Base-by-base conservation (phyloP, 2,329 filamentous ascomycete genomes). In the Ophiognomonia clavigignenti-juglandacearum region DNA sequence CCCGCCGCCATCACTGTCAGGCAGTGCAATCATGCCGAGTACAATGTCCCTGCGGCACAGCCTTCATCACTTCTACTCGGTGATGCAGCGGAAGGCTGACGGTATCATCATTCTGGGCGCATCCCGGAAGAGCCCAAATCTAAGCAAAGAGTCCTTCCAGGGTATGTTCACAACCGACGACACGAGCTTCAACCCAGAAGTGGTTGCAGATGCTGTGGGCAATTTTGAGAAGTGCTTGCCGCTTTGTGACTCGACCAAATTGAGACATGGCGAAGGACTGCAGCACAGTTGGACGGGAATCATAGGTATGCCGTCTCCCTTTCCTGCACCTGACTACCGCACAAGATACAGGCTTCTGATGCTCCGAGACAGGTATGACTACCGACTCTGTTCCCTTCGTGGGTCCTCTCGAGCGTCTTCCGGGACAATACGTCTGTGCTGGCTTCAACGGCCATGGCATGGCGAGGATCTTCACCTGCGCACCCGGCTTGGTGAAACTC, bases 401-500 rank as follows among this genome's bases (percentile, higher is more conserved):
- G n/a, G 72, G 72, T 2, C 55, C 57, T 1, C 56, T 75, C 5
- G 60, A 67, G 9, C 60, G 60, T 0, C 50, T 66, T 7, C 62
- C 65, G 9, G 71, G 71, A 4, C 71, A 75, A 44, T 75, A 63
- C 56, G 62, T 75, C 8, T 73, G 70, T 53, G 71, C 70, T n/a
- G 71, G 72, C 0, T 73, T 74, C 49, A 73, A 74, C 53, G 71
- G 70, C 0, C 70, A 74, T 55, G 70, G 55, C 3, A 70, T 70
- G 67, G 67, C 67, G 34, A 57, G 66, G 18, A 73, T 74, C 39
- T 73, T 72, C 51, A 71, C 66, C 1, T 71, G 68, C 51, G 70
- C 69, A 0, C 69, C 69, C 0, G 70, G 68, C 1, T 45, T 73
- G 16, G 69, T 60, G 3, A 70, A 70, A 50, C 52, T 73, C 18